A percentile compares a stretch with the other conserved stretches of the same genome.
These are phyloP conservation scores for Ramalina intermedia DNA, from an alignment of 495 filamentous ascomycete species.

Conservation along the genomic window DNA sequence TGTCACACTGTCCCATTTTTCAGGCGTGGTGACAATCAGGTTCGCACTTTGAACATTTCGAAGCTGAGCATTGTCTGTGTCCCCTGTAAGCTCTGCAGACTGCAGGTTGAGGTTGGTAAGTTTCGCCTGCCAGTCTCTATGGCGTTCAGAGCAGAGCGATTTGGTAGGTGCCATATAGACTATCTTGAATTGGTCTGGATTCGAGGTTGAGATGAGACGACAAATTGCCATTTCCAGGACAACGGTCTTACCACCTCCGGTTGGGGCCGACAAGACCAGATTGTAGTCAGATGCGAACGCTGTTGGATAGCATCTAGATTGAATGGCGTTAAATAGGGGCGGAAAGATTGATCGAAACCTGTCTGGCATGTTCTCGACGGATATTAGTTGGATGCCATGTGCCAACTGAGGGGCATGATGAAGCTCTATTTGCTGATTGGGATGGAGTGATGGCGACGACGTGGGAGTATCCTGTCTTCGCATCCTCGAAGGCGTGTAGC, in stretches of 20 bases:
- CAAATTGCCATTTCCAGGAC: constrained; percentile 89
- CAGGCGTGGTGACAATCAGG: constrained; percentile 91
- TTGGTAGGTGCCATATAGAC: constrained; percentile 94
- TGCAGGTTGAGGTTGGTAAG: constrained; percentile 60
- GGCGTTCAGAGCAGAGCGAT: constrained; percentile 73
- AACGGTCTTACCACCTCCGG: constrained; percentile 86
- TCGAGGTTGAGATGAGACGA: constrained; percentile 46
- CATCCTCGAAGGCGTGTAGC: no score
- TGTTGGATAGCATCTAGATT: constrained; percentile 69
- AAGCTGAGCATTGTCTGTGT: constrained; percentile 66
- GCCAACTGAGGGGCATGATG: constrained; percentile 31
- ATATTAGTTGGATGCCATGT: constrained; percentile 60
- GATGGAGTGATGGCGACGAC: neutral
- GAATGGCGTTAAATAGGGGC: constrained; percentile 76
- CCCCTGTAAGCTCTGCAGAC: constrained; percentile 83
- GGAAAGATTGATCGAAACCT: constrained; percentile 62
- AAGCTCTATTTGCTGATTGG: constrained; percentile 8
- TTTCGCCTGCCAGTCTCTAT: constrained; percentile 73
- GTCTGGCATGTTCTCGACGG: constrained; percentile 61
- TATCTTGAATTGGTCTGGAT: constrained; percentile 68
- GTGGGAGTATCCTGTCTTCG: neutral
- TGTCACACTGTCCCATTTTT: constrained; percentile 98
- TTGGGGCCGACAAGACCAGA: constrained; percentile 77
- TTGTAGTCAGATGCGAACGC: constrained; percentile 69
- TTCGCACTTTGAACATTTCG: constrained; percentile 62